A percentile compares a stretch with the other conserved stretches of the same genome.
phyloP scores from a whole-genome alignment of 1,139 yeast species.

The Zygosaccharomyces pseudobailii region DNA sequence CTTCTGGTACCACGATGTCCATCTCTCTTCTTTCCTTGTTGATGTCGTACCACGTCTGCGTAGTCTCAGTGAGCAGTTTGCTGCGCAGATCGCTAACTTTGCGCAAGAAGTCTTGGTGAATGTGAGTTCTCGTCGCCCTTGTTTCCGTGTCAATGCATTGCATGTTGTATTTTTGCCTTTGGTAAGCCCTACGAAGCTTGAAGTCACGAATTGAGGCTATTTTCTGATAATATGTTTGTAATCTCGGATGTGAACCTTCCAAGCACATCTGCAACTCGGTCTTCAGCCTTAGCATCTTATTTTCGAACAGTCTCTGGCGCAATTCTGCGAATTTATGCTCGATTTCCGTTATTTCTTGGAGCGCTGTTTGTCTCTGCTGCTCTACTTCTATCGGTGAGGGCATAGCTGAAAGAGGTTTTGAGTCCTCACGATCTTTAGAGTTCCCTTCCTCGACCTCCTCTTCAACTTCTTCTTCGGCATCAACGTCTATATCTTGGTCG shows the following conservation, averaged over 20 bases:
- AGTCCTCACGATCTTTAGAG: conserved; percentile 26
- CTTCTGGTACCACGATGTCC: conserved; percentile 63
- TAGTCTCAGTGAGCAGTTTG: conserved; percentile 63
- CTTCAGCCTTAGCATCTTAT: conserved; percentile 67
- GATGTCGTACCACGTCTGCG: conserved; percentile 87
- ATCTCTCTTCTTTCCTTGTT: conserved; percentile 82
- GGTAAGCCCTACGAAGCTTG: conserved; percentile 61
- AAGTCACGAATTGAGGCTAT: conserved; percentile 68
- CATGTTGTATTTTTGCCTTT: conserved; percentile 65
- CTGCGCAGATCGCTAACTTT: conserved; percentile 64
- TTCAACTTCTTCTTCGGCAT: conserved; percentile 19
- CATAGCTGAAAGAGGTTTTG: conserved; percentile 25
- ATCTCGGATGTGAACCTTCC: conserved; percentile 88
- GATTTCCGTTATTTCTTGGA: conserved; percentile 63
- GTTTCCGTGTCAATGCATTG: conserved; percentile 78
- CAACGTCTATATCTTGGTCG: conserved; percentile 19
- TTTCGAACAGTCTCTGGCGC: conserved; percentile 72
- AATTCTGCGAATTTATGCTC: conserved; percentile 82
- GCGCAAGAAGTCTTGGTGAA: conserved; percentile 81
- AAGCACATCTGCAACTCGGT: conserved; percentile 83
- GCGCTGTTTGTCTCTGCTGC: conserved; percentile 42
- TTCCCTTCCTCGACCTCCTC: conserved; percentile 24
- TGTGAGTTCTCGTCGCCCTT: conserved; percentile 67
- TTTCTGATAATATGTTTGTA: conserved; percentile 58
- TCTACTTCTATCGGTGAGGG: conserved; percentile 35